Base-by-base conservation (phyloP, 2,329 filamentous ascomycete species). In the Xylaria sp. region DNA sequence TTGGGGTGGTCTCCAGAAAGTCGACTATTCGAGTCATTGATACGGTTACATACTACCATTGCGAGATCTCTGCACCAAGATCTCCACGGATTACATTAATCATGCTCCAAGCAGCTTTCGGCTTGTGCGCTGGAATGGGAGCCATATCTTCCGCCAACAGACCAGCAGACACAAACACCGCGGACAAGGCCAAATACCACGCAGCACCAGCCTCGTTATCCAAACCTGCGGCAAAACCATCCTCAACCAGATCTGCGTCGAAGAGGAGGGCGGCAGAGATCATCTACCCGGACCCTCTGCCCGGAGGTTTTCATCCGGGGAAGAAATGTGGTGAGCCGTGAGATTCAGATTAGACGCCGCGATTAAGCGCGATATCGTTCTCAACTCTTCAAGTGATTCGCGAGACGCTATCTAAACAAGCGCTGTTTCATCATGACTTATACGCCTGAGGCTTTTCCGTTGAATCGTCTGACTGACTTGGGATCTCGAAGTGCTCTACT, bases 221-320 rank as follows among this genome's bases (percentile, higher is more conserved):
- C 23, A 59, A 58, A 8, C 9, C 55, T n/a, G 52, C 46, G 0
- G 11, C 30, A 39, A 65, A 62, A 30, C 46, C 57, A 10, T 19
- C 51, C 18, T 30, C 54, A n/a, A 48, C 54, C 4, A 67, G 60
- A 44, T 52, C 60, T 9, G 58, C 55, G 35, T 53, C 59, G 8
- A 66, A 60, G 53, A 46, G 60, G 30, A 60, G 37, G 3, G 54
- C 52, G 48, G 56, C 60, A 4, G 65, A 69, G 18, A 59, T 69
- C 56, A 69, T 65, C 56, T 71, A 70, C 46, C 67, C 64, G 18
- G 68, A 71, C 46, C 58, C 63, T 42, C 59, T 70, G 4, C 69
- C 69, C 1, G 63, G 66, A 0, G 69, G 67, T 2, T 71, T 71
- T n/a, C 67, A 67, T 19, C 63, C 65, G 11, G 67, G 69, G 11